Evolutionary conservation across 2,329 filamentous ascomycete species (phyloP), one percentile per base, ranked within the genome.

Genomic region (Phialophora verrucosa): DNA sequence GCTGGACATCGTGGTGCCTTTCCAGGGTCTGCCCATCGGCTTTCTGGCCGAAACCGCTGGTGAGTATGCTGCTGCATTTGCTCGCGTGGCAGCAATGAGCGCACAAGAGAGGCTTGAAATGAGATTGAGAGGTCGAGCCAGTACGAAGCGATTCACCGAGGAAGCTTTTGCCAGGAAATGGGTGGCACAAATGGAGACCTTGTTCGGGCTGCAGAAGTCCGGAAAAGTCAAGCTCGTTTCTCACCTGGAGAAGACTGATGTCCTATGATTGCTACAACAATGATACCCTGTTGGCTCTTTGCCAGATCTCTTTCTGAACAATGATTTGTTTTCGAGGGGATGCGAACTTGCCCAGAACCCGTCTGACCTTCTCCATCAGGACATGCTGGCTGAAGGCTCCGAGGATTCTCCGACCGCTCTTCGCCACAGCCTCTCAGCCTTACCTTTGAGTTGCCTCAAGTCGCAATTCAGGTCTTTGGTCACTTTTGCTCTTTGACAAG

Each of bases 111-210:
- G 89, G 23, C 78, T 93, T 17, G 88, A 86, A 0, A 91, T 97
- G 83, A 85, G 95, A 25, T 78, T 84, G 35, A 83, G 94, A 64
- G 94, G 95, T 0, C 85, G 93, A 44, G 82, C 85, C 72, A 96
- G 92, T 5, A 91, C 93, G 0, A 86, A 87, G 78, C 83, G 95
- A 55, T 99, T 99, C 75, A 93, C 91, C 0, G 94, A 97, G 74
- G 88, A 90, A 73, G 91, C 90, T 66, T 99, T 99, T 80, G 88
- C 86, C 1, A 84, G 84, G 72, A 89, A 88, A 71, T 99, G 95
- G 94, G 79, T 91, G 51, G 78, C 78, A 32, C 87, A 96, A 77
- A 86, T 96, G 82, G 88, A 90, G 74, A 86, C 84, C 73, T 81
- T 98, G 66, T 86, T 97, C 38, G 74, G 74, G 49, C 70, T 84